phyloP scores from a whole-genome alignment of 2,329 filamentous ascomycete species.

The Meredithiella fracta region DNA sequence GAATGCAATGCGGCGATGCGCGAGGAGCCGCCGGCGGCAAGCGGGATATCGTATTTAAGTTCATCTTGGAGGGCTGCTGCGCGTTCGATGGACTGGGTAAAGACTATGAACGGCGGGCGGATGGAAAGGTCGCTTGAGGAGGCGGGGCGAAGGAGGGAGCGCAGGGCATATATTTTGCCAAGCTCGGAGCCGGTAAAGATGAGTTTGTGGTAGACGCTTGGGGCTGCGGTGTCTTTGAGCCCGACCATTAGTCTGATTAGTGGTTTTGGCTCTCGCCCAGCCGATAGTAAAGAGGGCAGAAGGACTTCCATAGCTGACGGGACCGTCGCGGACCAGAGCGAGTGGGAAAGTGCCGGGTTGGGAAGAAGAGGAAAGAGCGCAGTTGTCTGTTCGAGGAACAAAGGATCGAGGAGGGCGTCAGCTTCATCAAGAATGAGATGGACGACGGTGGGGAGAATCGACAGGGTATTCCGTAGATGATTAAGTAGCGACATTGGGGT shows the following conservation, averaged over 20 bases:
- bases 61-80: conserved; percentile 78
- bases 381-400: conserved; percentile 81
- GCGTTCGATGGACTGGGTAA: conserved; percentile 88
- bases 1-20: conserved; percentile 85
- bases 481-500: conserved; percentile 52
- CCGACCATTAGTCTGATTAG: conserved; percentile 84
- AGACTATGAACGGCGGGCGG: conserved; percentile 81
- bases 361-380: conserved; percentile 68
- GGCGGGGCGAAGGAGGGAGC: conserved; percentile 66
- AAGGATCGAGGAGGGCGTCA: conserved; percentile 77
- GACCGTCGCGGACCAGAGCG: conserved; percentile 95
- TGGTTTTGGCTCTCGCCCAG: conserved; percentile 26
- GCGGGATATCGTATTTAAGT: conserved; percentile 83
- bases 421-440: conserved; percentile 81
- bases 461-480: conserved; percentile 38
- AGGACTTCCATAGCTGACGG: conserved; percentile 79
- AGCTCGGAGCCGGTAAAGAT: conserved; percentile 84
- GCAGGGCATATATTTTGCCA: conserved; percentile 80
- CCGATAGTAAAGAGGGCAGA: conserved; percentile 47
- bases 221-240: conserved; percentile 85
- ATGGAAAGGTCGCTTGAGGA: conserved; percentile 39
- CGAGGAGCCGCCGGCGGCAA: conserved; percentile 66
- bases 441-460: conserved; percentile 48
- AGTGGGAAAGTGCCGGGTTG: conserved; percentile 51
- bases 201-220: conserved; percentile 78